phyloP scores from a whole-genome alignment of 2,329 filamentous ascomycete species.

The Colletotrichum chrysophilum region DNA sequence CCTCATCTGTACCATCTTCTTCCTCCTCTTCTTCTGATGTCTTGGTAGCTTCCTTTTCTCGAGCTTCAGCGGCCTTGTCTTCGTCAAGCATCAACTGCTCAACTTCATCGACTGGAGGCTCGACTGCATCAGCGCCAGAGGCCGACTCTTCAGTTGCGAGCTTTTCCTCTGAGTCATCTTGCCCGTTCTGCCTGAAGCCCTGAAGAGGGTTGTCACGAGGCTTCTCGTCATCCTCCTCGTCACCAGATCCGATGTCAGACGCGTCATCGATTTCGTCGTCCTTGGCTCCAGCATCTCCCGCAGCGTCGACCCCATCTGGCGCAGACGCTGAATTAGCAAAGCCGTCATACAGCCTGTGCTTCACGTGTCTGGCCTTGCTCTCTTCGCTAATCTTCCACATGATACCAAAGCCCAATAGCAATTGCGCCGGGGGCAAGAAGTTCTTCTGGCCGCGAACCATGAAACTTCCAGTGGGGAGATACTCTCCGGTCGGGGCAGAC shows the following conservation, averaged over 20 bases:
- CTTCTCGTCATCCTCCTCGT: conserved; percentile 32
- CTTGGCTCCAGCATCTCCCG: conserved; percentile 25
- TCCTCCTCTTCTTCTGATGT: conserved; percentile 19
- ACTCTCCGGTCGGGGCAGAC: conserved; percentile 79
- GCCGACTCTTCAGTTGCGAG: conserved; percentile 19
- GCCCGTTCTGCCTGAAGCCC: conserved; percentile 26
- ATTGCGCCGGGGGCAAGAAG: conserved; percentile 83
- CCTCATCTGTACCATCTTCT: conserved; percentile 22
- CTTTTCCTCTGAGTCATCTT: conserved; percentile 31
- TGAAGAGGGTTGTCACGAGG: conserved; percentile 44
- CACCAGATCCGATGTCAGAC: conserved; percentile 38
- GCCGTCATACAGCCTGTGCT: conserved; percentile 59
- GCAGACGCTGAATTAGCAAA: conserved; percentile 27
- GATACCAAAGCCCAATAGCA: conserved; percentile 86
- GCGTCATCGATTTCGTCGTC: conserved; percentile 34
- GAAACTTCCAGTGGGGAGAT: conserved; percentile 79
- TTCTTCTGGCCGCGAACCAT: conserved; percentile 88
- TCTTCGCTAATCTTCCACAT: conserved; percentile 90
- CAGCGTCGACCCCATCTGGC: neutral
- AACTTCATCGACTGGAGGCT: conserved; percentile 21
- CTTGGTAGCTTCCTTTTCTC: neutral
- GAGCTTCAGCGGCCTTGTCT: conserved; percentile 25
- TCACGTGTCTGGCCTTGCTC: conserved; percentile 80
- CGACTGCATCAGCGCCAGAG: neutral
- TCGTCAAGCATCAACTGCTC: conserved; percentile 14